Base-by-base conservation (phyloP, 2,329 filamentous ascomycete genomes). In the Xylariaceae sp. region DNA sequence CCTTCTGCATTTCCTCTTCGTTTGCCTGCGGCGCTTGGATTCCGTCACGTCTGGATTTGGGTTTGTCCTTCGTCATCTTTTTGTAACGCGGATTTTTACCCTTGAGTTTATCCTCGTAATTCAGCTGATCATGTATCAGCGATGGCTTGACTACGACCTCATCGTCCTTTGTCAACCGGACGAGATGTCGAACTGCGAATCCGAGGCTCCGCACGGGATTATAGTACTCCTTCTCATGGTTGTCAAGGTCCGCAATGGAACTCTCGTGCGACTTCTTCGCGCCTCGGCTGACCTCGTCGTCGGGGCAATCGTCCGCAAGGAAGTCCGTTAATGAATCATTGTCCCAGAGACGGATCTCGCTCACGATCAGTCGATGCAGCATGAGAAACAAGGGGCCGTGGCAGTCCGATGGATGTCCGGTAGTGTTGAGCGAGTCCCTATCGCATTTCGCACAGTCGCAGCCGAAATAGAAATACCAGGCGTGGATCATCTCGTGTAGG, bases 361-460 rank as follows among this genome's bases (percentile, higher is more conserved):
- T 59, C 5, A 68, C 8, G 8, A 67, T 50, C 37, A 65, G 57
- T 1, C 64, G 62, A 46, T 68, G 61, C 2, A 65, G 61, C 49
- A 62, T 60, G 8, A 63, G 50, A 53, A 65, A 67, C 0, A 65
- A 1, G 1, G 64, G 65, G 6, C 65, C 65, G 54, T 67, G 62
- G 4, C 33, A 28, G 36, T 67, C 60, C 8, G 31, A 17, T 2
- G 52, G 34, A 29, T 54, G 14, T 3, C 64, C 64, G 1, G 58
- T 53, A 1, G 61, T 65, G 57, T 63, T 63, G 9, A 62, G 51
- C 0, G 8, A 6, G 24, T 55, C 52, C 16, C 17, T 47, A 11
- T 23, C 26, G 48, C 66, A 67, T 1, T 6, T 12, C 1, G 8
- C 19, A 34, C 65, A 67, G 9, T 39, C 17, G 57, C 64, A 65